Evolutionary conservation across 192 early-diverging fungal genomes (phyloP), one percentile per base, ranked within the genome.

Genomic region (Geranomyces variabilis): DNA sequence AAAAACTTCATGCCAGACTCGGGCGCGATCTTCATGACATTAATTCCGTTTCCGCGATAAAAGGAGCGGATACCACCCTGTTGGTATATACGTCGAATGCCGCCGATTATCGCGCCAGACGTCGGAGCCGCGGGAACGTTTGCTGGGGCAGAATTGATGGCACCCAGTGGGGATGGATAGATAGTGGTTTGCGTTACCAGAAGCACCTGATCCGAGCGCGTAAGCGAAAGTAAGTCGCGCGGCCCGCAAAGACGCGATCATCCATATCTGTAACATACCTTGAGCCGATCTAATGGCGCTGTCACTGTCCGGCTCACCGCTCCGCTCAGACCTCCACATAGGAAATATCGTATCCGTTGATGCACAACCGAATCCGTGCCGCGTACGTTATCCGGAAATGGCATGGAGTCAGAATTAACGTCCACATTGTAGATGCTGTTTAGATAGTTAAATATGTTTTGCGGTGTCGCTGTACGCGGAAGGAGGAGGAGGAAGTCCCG

Each of bases 1-100:
- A 85, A 89, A 56, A 93, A 93, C 63, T 91, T 93, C 71, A 93
- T 83, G 1, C 86, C 88, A 5, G 86, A 87, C 77, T 92, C 90
- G 26, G 92, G 92, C 29, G 84, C 84, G 74, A 93, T 92, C 74
- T 92, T 92, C 63, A 90, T 75, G 36, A 91, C 83, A 66, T 93
- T 93, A 31, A 93, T 69, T 33, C 90, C 90, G 70, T 93, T 93
- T 56, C 92, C 92, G 26, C 86, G 80, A 67, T 89, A 93, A 66
- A 92, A 92, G 2, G 83, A 87, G 30, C 74, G 77, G 6, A 90
- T 46, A 21, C 91, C 91, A 41, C 90, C 91, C 70, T 89, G 79
- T 2, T 66, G 44, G 71, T 91, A 91, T 31, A 93, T 87, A 14
- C 70, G 77, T 36, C 62, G 75, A 15, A 91, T 77, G 3, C 81